phyloP scores from a whole-genome alignment of 805 yeast genomes.

The Cyberlindnera xishuangbannaensis region DNA sequence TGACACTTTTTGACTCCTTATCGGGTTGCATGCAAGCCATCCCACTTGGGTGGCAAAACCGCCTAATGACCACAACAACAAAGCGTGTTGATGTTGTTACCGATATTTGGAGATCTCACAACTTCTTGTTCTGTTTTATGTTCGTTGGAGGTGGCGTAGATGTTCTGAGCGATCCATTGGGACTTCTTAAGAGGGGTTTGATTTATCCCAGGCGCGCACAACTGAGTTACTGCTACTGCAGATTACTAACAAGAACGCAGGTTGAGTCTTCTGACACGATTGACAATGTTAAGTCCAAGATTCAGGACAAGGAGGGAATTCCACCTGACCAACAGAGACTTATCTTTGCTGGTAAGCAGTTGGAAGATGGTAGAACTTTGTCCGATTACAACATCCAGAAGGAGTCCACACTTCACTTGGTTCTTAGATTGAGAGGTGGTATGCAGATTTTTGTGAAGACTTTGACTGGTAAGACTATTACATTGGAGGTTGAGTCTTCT shows the following conservation, averaged over 20 bases:
- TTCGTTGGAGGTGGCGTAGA: too few relatives aligned
- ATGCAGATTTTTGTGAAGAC: conserved; percentile 97
- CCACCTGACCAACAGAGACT: conserved; percentile 96
- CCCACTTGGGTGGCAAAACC: background rate
- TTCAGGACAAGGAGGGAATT: conserved; percentile 93
- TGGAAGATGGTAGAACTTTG: conserved; percentile 91
- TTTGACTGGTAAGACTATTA: conserved; percentile 95
- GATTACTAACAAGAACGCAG: conserved; percentile 28
- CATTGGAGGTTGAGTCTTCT: conserved; percentile 88
- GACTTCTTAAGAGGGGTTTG: background rate
- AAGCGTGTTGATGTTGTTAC: background rate
- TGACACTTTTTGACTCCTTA: conserved; percentile 17
- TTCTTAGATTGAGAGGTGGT: conserved; percentile 81
- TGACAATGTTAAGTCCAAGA: conserved; percentile 91
- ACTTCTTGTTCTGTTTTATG: too few relatives aligned
- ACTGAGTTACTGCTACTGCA: too few relatives aligned
- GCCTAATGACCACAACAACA: background rate
- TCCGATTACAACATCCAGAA: conserved; percentile 95
- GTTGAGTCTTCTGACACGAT: conserved; percentile 94
- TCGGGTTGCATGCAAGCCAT: conserved; percentile 6
- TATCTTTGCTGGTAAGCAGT: conserved; percentile 93
- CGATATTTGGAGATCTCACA: background rate
- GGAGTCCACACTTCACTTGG: conserved; percentile 84
- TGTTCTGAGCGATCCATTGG: background rate
- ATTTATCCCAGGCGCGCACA: background rate